Base-by-base conservation (phyloP, 2,329 filamentous ascomycete species). In the Pestalotiopsis sp. region DNA sequence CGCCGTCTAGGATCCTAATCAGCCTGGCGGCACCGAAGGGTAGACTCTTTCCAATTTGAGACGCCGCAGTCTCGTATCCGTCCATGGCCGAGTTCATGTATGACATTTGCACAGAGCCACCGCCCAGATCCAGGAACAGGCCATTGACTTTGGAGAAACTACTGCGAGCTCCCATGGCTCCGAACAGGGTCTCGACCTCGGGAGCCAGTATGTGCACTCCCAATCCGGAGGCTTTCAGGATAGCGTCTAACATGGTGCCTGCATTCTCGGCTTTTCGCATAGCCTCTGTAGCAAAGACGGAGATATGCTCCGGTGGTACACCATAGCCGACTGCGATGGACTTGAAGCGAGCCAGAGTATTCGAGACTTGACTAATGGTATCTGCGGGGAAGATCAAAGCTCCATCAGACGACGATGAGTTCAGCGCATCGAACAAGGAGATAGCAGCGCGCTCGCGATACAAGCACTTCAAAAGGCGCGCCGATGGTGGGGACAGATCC, bases 241-340 rank as follows among this genome's bases (percentile, higher is more conserved):
- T 95, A 40, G 86, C 85, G 0, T 82, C 78, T 1, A 93, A 84
- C 80, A 96, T 93, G 1, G 89, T 86, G 23, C 83, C 83, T 0
- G 91, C 90, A 75, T 98, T 98, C 68, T 87, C 80, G 5, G 95
- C 93, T 27, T 90, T 93, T 59, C 95, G 90, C 78, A 95, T 96
- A 4, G 95, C 95, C 79, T 97, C 95, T 0, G 95, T 98, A 23
- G 94, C 95, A 57, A 98, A 88, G 11, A 97, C 88, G 23, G 88
- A 87, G 69, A 95, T 88, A 71, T 94, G 90, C 41, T 80, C 73
- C 0, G 84, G 77, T 0, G 89, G 89, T 0, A 97, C 93, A 20
- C 85, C 84, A 76, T 93, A 93, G 68, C 91, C 87, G 67, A 85
- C 77, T 69, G 94, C 95, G 65, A 92, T 91, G 31, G 83, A 83